These are phyloP conservation scores for Escovopsis weberi DNA, from an alignment of 2,329 filamentous ascomycete species.

Conservation along the genomic window DNA sequence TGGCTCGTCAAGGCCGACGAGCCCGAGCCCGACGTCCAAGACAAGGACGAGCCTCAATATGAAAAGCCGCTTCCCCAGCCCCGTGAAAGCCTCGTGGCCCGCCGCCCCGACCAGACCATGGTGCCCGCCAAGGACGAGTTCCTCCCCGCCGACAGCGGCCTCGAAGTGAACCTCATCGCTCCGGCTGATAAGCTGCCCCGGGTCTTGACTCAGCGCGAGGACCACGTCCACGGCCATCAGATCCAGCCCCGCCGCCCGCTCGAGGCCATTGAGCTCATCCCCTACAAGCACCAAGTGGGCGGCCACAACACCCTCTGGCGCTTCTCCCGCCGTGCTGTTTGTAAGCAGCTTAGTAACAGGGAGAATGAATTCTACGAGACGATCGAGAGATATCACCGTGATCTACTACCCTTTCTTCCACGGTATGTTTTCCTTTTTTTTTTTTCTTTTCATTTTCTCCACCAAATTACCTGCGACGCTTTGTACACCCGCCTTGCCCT, in stretches of 20 bases:
- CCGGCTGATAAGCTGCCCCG: slow-evolving; percentile 18
- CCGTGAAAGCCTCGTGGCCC: slow-evolving; percentile 16
- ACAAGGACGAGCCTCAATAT: slow-evolving; percentile 10
- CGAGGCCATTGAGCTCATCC: slow-evolving; percentile 88
- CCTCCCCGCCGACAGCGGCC: slow-evolving; percentile 26
- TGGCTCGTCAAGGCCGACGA: slow-evolving; percentile 47
- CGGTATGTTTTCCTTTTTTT: slow-evolving; percentile 38
- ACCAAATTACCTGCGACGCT: too few relatives aligned
- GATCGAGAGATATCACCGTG: slow-evolving; percentile 79
- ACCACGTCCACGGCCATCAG: slow-evolving; percentile 37
- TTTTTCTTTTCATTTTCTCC: neutral
- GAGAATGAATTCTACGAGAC: slow-evolving; percentile 99
- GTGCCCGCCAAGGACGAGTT: slow-evolving; percentile 19
- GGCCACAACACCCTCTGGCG: slow-evolving; percentile 94
- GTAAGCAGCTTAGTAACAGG: slow-evolving; percentile 94
- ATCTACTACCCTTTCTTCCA: slow-evolving; percentile 80
- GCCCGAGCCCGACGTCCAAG: slow-evolving; percentile 19
- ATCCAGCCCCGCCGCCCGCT: slow-evolving; percentile 46
- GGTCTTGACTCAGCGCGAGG: slow-evolving; percentile 28
- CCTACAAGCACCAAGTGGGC: slow-evolving; percentile 93
- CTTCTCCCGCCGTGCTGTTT: slow-evolving; percentile 87
- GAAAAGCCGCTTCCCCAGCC: slow-evolving; percentile 7
- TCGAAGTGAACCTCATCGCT: slow-evolving; percentile 20
- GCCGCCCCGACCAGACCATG: slow-evolving; percentile 17
- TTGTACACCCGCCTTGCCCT: too few relatives aligned